Percentiles rank a stretch among this genome's conserved stretches.
phyloP scores from a whole-genome alignment of 1,139 yeast genomes.

The Hyphopichia wangnamkhiaoensis region DNA sequence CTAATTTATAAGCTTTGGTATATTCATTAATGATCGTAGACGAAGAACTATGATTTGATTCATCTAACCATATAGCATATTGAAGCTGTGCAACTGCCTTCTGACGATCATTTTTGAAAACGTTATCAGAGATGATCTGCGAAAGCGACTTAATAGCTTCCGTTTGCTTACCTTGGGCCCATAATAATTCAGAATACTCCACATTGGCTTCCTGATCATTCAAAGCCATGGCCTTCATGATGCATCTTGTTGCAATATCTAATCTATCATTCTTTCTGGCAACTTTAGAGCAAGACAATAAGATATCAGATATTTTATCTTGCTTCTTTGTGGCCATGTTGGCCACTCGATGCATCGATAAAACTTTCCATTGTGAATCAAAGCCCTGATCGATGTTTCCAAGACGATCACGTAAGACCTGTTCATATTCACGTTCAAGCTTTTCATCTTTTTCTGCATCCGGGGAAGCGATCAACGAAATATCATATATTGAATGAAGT shows the following conservation, averaged over 20 bases:
- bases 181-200: conserved; percentile 80
- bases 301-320: conserved; percentile 42
- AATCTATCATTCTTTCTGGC: conserved; percentile 70
- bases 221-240: conserved; percentile 65
- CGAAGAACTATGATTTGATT: conserved; percentile 82
- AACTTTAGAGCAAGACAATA: conserved; percentile 62
- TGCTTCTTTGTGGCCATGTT: conserved; percentile 40
- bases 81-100: conserved; percentile 63
- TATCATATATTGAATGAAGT: conserved; percentile 73
- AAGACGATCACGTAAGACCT: conserved; percentile 38
- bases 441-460: conserved; percentile 12
- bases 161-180: conserved; percentile 90
- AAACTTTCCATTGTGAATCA: conserved; percentile 59
- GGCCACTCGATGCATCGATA: conserved; percentile 61
- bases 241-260: conserved; percentile 72
- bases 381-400: conserved; percentile 61
- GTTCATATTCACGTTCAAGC: conserved; percentile 16
- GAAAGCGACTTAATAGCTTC: conserved; percentile 75
- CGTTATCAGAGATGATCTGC: conserved; percentile 32
- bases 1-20: conserved; percentile 55
- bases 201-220: conserved; percentile 58
- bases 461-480: conserved; percentile 32
- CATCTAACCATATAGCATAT: conserved; percentile 88
- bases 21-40: conserved; percentile 73
- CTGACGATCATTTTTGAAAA: conserved; percentile 14